Percentiles rank a stretch among this genome's conserved stretches.
Evolutionary conservation across 306 rosid genomes (phyloP).

Genomic region (Sesbania bispinosa): DNA sequence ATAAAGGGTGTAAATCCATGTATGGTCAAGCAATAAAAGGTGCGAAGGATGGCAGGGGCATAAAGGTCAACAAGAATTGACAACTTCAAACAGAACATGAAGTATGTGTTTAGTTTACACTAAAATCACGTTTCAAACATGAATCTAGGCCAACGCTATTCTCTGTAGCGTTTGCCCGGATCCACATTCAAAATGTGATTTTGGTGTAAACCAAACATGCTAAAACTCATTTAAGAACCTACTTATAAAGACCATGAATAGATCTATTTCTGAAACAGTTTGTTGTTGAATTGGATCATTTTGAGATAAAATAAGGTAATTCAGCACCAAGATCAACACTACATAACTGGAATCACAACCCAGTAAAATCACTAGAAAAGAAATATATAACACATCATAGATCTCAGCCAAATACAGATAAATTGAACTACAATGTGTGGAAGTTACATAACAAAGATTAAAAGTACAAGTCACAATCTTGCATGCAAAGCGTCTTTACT

Average conservation of each 20-base stretch:
- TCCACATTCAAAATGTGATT: no score
- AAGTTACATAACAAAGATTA: background rate
- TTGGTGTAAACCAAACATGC: no score
- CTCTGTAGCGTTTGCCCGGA: no score
- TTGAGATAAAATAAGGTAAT: background rate
- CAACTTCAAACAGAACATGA: background rate
- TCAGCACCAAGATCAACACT: background rate
- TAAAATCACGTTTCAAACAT: no score
- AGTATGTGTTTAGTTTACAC: no score
- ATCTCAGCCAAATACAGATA: constrained; percentile 30
- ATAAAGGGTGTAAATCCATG: background rate
- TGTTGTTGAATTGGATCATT: background rate
- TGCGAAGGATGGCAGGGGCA: background rate
- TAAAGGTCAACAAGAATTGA: background rate
- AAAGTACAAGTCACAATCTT: constrained; percentile 24
- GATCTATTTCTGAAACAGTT: background rate
- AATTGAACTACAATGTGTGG: background rate
- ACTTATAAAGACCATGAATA: background rate
- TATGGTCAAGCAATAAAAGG: background rate
- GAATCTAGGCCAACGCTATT: no score
- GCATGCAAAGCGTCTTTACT: background rate
- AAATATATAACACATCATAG: constrained; percentile 16
- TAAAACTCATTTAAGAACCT: background rate
- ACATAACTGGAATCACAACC: background rate
- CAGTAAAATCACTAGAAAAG: constrained; percentile 18